A percentile compares a stretch with the other conserved stretches of the same genome.
phyloP scores from a whole-genome alignment of 441 rosid species.

The Corymbia citriodora region DNA sequence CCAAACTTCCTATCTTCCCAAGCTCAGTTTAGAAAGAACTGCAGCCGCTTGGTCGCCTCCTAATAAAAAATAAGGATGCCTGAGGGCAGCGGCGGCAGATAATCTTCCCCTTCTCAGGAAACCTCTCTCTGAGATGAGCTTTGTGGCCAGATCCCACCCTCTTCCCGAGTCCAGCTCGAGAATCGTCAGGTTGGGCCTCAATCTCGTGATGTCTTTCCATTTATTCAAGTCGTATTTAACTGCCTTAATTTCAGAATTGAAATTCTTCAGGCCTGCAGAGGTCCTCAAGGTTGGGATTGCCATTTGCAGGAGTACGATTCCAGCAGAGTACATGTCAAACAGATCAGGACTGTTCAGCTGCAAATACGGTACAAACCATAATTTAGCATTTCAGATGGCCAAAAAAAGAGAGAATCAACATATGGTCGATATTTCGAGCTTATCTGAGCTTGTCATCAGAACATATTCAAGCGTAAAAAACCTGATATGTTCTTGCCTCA shows the following conservation, averaged over 20 bases:
- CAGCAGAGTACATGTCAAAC: constrained; percentile 87
- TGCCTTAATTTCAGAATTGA: constrained; percentile 63
- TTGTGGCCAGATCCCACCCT: constrained; percentile 93
- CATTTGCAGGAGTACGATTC: constrained; percentile 92
- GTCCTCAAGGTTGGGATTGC: constrained; percentile 77
- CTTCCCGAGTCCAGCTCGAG: constrained; percentile 90
- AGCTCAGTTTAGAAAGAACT: constrained; percentile 73
- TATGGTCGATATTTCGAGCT: neutral
- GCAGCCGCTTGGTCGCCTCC: constrained; percentile 94
- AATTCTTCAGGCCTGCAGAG: constrained; percentile 67
- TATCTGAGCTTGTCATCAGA: neutral
- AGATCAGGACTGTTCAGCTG: constrained; percentile 96
- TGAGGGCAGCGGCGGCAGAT: constrained; percentile 87
- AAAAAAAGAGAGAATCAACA: neutral
- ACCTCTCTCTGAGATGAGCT: constrained; percentile 78
- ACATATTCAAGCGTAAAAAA: neutral
- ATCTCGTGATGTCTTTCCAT: constrained; percentile 71
- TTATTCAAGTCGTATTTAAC: constrained; percentile 56
- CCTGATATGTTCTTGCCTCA: neutral
- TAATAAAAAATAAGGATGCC: constrained; percentile 94
- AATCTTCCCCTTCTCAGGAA: constrained; percentile 75
- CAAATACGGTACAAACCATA: constrained; percentile 13
- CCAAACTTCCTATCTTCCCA: constrained; percentile 35
- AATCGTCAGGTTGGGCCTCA: constrained; percentile 68
- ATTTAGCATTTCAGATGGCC: neutral